Evolutionary conservation across 306 rosid species (phyloP), one percentile per base, ranked within the genome.

Genomic region (Clitoria ternatea): DNA sequence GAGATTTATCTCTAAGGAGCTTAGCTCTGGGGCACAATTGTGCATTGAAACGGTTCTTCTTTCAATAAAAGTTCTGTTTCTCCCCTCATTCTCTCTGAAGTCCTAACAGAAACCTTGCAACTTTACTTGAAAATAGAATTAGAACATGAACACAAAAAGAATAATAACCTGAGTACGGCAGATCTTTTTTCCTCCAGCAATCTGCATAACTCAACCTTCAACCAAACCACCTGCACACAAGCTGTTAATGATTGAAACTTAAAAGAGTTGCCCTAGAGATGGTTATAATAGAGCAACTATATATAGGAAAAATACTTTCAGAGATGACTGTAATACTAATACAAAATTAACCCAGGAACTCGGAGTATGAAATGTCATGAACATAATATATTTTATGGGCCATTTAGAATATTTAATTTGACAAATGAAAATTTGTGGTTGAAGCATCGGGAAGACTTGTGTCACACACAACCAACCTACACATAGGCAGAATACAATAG

Each of bases 111-210:
- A 29, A 29, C 32, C 32, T 29, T 29, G 8, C 47, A 73, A 61
- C 36, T 30, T 73, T 33, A 2, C 5, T 29, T 2, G 2, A 29
- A 29, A 29, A 52, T 49, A 32, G 20, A 74, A 40, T 57, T 77
- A 39, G 26, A 77, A 53, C 52, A 43, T 36, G 62, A 61, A 48
- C 13, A 40, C n/a, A 14, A 35, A 61, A 50, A 30, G 39, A 37
- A 64, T 39, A 61, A 72, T 39, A 76, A 90, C 99, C 99, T 87
- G 79, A 94, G 90, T 74, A 87, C 36, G 61, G 96, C 82, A 80
- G 91, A 75, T 89, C 96, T 89, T 86, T 91, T 91, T 75, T 94
- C 99, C 86, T 91, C 99, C 85, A 94, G 86, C 83, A 89, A 72
- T 78, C 88, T 83, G 85, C 97, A 91, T 70, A 94, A 47, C 74